Evolutionary conservation across 805 yeast genomes (phyloP).

Genomic region (Cyberlindnera maritima): DNA sequence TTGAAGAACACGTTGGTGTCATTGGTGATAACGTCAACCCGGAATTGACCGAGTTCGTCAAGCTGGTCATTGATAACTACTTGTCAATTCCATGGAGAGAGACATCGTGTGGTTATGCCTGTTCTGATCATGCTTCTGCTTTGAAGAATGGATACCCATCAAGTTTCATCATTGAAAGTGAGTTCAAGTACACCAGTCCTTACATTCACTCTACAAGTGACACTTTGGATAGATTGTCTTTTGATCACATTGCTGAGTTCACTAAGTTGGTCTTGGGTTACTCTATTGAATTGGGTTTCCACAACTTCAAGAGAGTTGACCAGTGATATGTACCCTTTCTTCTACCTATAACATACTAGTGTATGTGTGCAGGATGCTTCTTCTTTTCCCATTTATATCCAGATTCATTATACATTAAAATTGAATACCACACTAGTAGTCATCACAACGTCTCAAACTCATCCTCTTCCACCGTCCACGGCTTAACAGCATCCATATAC

Average conservation of each 20-base stretch:
- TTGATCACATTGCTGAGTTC: slow-evolving; percentile 78
- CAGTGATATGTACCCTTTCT: not conserved
- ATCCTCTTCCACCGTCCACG: not conserved
- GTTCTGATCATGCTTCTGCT: slow-evolving; percentile 92
- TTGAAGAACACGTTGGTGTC: slow-evolving; percentile 71
- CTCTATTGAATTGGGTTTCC: slow-evolving; percentile 61
- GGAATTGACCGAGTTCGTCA: slow-evolving; percentile 35
- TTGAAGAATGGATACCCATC: slow-evolving; percentile 80
- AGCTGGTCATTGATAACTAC: slow-evolving; percentile 58
- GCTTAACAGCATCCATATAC: slow-evolving; percentile 5
- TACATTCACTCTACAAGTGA: slow-evolving; percentile 77
- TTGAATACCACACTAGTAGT: no score
- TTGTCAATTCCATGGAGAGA: slow-evolving; percentile 68
- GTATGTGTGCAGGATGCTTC: no score
- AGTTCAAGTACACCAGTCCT: slow-evolving; percentile 58
- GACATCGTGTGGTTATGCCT: slow-evolving; percentile 85
- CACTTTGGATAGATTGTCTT: slow-evolving; percentile 75
- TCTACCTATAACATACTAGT: no score
- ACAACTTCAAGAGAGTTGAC: slow-evolving; percentile 23
- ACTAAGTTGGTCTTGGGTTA: slow-evolving; percentile 73
- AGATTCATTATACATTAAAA: no score
- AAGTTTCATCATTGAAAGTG: slow-evolving; percentile 78
- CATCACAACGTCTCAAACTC: not conserved
- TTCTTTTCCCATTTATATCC: no score
- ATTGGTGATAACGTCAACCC: slow-evolving; percentile 36